Evolutionary conservation across 495 filamentous ascomycete genomes (phyloP), one percentile per base, ranked within the genome.

Genomic region (Annulohypoxylon moriforme): DNA sequence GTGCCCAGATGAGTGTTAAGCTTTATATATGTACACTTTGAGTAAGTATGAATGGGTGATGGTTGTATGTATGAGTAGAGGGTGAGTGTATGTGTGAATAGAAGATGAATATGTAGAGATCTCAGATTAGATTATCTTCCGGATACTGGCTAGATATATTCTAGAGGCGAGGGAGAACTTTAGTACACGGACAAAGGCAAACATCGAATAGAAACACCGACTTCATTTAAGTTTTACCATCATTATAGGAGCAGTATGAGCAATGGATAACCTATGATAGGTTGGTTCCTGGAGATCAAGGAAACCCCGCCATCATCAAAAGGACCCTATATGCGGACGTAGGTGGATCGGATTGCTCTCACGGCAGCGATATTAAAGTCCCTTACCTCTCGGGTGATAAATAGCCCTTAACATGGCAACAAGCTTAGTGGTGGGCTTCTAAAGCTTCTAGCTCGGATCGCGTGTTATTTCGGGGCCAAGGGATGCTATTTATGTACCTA

Each of bases 301-400:
- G 53, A 55, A 74, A 74, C 73, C 76, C 76, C 76, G 73, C 76
- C 73, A 46, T 64, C 5, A 52, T 72, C 60, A 53, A 64, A 59
- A 68, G 55, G 65, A 14, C 44, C 53, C 46, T 65, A 67, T 72
- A 66, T 65, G 67, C 64, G 64, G 70, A 74, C 68, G 64, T 72
- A 66, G 62, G 67, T 69, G 64, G 73, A 74, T 68, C 76, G 76
- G 76, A 63, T 61, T 71, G 11, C 72, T 59, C 66, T 72, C 68
- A 59, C 73, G 75, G 75, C 66, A 75, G 73, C 64, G 27, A 67
- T 64, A 68, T 64, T 33, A 27, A 49, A 24, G 27, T 25, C 56
- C 42, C 42, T 61, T 65, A 53, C 60, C 53, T 29, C 33, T 64
- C 75, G 75, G 76, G 73, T 64, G 33, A 77, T 76, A 69, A 69